These are phyloP conservation scores for Lindgomyces ingoldianus DNA, from an alignment of 495 filamentous ascomycete species.

Conservation along the genomic window DNA sequence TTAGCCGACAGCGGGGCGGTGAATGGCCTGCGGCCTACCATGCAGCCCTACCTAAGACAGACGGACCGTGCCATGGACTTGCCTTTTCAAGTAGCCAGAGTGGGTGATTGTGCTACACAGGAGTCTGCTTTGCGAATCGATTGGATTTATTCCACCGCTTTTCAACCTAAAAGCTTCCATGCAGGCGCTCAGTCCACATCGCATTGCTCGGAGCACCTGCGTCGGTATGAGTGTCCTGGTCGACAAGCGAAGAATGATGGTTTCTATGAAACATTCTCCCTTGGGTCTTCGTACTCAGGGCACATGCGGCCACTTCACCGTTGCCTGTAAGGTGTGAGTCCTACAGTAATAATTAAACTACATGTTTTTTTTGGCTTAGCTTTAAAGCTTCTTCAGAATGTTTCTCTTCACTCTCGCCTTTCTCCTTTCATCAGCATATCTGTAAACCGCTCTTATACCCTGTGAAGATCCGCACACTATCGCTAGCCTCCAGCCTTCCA, in stretches of 20 bases:
- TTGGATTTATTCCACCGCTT: slow-evolving; percentile 21
- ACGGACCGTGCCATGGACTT: slow-evolving; percentile 14
- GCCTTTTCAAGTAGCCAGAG: neutral
- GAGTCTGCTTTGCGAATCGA: neutral
- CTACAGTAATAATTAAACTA: too few species aligned
- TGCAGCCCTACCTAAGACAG: slow-evolving; percentile 26
- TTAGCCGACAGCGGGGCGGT: slow-evolving; percentile 26
- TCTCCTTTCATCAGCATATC: slow-evolving; percentile 4
- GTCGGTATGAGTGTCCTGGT: neutral
- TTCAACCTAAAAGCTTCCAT: slow-evolving; percentile 21
- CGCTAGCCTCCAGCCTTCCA: neutral
- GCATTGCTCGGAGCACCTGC: neutral
- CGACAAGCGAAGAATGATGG: slow-evolving; percentile 1
- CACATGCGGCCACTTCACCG: neutral
- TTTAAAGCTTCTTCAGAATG: slow-evolving; percentile 17
- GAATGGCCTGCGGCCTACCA: slow-evolving; percentile 11
- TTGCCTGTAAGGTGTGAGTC: neutral
- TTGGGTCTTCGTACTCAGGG: slow-evolving; percentile 1
- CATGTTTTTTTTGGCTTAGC: slow-evolving; percentile 11
- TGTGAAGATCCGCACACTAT: neutral
- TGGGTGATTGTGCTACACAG: neutral
- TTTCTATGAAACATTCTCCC: slow-evolving; percentile 20
- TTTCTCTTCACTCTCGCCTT: neutral
- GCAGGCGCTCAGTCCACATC: slow-evolving; percentile 24
- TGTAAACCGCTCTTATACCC: neutral